These are phyloP conservation scores for Hygrophila difformis DNA, from an alignment of 257 asterid genomes.

Conservation along the genomic window DNA sequence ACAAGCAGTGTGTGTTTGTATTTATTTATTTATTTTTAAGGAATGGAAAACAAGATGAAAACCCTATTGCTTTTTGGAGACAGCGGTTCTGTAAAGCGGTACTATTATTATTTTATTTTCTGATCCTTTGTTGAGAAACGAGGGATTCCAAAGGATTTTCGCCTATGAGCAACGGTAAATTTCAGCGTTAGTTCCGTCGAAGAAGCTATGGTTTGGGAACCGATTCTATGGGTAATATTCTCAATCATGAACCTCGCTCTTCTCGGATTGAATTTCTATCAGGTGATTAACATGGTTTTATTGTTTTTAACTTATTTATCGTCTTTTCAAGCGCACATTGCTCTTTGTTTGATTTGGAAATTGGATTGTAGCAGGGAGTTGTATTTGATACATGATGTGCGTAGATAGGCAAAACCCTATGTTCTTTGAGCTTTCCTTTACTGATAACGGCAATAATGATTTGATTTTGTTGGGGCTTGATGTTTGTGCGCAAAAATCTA, in stretches of 20 bases:
- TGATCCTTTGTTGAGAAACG: neutral
- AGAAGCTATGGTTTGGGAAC: conserved; percentile 45
- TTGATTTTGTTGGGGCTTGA: conserved; percentile 8
- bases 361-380: conserved; percentile 1
- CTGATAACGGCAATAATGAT: conserved; percentile 8
- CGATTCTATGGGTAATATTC: conserved; percentile 54
- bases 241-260: conserved; percentile 45
- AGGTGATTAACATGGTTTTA: conserved; percentile 31
- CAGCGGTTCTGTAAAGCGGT: no score
- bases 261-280: conserved; percentile 56
- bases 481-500: conserved; percentile 17
- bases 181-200: conserved; percentile 1
- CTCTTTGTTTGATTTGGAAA: neutral
- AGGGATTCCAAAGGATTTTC: conserved; percentile 6
- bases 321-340: neutral
- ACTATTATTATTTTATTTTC: conserved; percentile 1
- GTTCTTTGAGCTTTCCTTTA: neutral
- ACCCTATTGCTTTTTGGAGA: no score
- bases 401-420: conserved; percentile 8
- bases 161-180: conserved; percentile 5
- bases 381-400: conserved; percentile 1
- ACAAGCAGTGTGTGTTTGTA: no score
- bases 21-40: no score
- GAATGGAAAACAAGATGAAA: no score
- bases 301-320: conserved; percentile 1